Percentiles rank a stretch among this genome's conserved stretches.
Evolutionary conservation across 176 grass and related monocot genomes (phyloP).

Genomic region (Oryza australiensis): DNA sequence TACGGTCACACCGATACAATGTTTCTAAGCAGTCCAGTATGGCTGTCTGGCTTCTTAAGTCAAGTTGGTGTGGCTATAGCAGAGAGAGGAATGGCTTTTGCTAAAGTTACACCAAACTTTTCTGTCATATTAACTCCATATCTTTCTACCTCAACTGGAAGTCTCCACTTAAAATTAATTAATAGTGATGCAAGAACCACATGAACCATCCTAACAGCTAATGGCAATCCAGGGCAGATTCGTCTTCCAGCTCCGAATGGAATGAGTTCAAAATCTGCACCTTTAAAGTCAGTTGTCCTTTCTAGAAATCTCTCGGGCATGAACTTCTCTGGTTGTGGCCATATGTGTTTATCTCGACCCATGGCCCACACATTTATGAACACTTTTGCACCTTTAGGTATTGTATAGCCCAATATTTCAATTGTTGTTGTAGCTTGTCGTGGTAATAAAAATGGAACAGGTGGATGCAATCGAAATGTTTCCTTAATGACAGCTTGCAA

Average conservation of each 20-base stretch:
- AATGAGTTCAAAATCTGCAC: conserved; percentile 36
- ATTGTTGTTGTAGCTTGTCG: background rate
- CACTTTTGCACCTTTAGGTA: conserved; percentile 20
- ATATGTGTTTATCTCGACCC: background rate
- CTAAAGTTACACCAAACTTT: conserved; percentile 36
- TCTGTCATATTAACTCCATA: conserved; percentile 46
- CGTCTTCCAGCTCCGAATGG: conserved; percentile 46
- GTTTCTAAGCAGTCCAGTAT: background rate
- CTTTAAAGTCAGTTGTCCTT: background rate
- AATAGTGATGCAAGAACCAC: conserved; percentile 39
- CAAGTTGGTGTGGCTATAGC: conserved; percentile 31
- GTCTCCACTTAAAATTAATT: conserved; percentile 32
- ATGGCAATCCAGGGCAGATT: conserved; percentile 47
- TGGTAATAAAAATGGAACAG: conserved; percentile 25
- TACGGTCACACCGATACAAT: background rate
- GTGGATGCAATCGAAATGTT: conserved; percentile 43
- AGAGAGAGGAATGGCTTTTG: conserved; percentile 30
- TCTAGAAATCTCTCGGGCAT: conserved; percentile 43
- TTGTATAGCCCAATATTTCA: background rate
- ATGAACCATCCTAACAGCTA: conserved; percentile 46
- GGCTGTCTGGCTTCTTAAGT: background rate
- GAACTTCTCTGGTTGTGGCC: conserved; percentile 15
- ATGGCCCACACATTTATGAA: conserved; percentile 38
- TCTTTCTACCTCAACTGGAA: conserved; percentile 12
- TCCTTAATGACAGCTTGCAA: conserved; percentile 45